Base-by-base conservation (phyloP, 208 protist genomes). In the Leishmania arabica region DNA sequence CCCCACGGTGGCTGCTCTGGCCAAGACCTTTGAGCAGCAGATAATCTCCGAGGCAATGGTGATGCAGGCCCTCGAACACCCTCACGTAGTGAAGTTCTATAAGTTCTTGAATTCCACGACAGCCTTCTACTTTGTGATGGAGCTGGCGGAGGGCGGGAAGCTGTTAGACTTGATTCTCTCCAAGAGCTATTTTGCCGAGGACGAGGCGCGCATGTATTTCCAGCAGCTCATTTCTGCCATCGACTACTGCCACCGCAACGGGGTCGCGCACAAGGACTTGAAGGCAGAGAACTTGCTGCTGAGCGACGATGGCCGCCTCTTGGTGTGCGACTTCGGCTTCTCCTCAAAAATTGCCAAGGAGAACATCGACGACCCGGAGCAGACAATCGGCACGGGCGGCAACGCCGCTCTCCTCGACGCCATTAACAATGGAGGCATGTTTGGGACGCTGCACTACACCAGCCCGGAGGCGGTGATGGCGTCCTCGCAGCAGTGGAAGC, bases 191-290 rank as follows among this genome's bases (percentile, higher is more conserved):
- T 98, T 99, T 71, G 69, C 45, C 65, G 98, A 99, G 84, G 76
- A 89, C 66, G 93, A 92, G 49, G 95, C 96, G 0, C 90, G 97
- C 13, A 70, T 88, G 51, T 99, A 98, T 80, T 99, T 99, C 81
- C 96, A 98, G 85, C 96, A 99, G 88, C 91, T 99, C 58, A 96
- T 99, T 56, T 93, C 89, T 37, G 98, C 96, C 70, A 93, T 99
- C 54, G 90, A 96, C 77, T 99, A 99, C 90, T 99, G 97, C 81
- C 98, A 98, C 86, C 83, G 91, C 62, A 91, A 97, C 49, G 90
- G 91, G 65, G 90, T 98, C 70, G 95, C 89, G 0, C 95, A 98
- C 78, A 87, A 91, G 60, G 98, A 98, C 82, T 86, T 98, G 21
- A 98, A 98, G 86, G 93, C 95, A 34, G 94, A 98, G 81, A 98